Evolutionary conservation across 2,329 filamentous ascomycete species (phyloP).

Genomic region (Ascochyta clinopodiicola): DNA sequence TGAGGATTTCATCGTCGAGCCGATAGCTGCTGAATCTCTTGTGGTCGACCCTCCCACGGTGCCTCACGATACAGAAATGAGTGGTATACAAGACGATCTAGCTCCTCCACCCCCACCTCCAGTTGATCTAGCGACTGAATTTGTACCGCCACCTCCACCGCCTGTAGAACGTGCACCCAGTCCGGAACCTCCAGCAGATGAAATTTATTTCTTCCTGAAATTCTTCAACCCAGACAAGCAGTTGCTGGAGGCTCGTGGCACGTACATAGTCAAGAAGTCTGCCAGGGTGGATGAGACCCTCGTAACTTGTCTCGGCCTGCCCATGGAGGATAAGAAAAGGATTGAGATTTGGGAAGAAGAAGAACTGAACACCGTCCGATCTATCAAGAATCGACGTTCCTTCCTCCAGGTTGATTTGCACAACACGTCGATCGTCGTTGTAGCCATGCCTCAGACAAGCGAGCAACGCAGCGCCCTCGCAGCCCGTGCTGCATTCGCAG

Average conservation of each 20-base stretch:
- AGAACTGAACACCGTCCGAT: slow-evolving; percentile 32
- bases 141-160: slow-evolving; percentile 27
- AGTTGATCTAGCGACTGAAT: slow-evolving; percentile 21
- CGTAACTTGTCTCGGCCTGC: slow-evolving; percentile 35
- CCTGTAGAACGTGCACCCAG: slow-evolving; percentile 25
- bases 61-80: slow-evolving; percentile 45
- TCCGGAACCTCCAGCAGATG: slow-evolving; percentile 37
- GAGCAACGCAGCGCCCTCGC: slow-evolving; percentile 41
- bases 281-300: slow-evolving; percentile 46
- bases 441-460: slow-evolving; percentile 30
- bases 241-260: slow-evolving; percentile 41
- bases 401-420: slow-evolving; percentile 44
- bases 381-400: slow-evolving; percentile 40
- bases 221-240: slow-evolving; percentile 48
- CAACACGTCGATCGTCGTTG: slow-evolving; percentile 45
- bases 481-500: slow-evolving; percentile 43
- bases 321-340: slow-evolving; percentile 43
- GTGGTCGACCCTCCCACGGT: slow-evolving; percentile 28
- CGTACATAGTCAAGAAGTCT: slow-evolving; percentile 38
- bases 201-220: slow-evolving; percentile 52
- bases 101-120: slow-evolving; percentile 35
- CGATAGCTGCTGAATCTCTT: background rate
- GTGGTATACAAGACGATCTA: slow-evolving; percentile 41
- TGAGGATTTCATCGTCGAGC: slow-evolving; percentile 22
- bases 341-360: slow-evolving; percentile 62